These are phyloP conservation scores for Volvox reticuliferus DNA, from an alignment of 139 green algal species.

Conservation along the genomic window DNA sequence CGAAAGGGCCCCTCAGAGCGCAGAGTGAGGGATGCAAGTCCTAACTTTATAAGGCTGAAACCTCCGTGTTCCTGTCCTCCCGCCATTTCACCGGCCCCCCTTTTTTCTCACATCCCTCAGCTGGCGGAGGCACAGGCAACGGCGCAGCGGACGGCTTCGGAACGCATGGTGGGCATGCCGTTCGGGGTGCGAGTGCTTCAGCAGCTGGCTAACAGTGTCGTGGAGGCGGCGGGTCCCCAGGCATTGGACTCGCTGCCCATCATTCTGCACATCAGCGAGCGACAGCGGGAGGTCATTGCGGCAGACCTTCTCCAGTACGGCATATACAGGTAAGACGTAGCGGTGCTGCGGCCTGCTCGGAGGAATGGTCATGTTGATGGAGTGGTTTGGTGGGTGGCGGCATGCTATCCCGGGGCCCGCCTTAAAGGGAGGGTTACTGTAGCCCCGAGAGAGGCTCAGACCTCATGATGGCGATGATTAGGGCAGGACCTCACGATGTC, in stretches of 20 bases:
- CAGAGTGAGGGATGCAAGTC: no score
- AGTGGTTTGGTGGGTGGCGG: not conserved
- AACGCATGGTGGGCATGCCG: constrained; percentile 27
- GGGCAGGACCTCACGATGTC: no score
- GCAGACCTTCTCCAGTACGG: constrained; percentile 45
- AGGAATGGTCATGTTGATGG: no score
- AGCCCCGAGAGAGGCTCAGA: no score
- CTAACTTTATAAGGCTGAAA: no score
- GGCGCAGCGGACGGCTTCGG: not conserved
- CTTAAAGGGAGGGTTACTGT: no score
- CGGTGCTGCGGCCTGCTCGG: no score
- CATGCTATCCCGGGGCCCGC: no score
- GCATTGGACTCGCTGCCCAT: constrained; percentile 15
- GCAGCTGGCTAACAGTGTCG: constrained; percentile 44
- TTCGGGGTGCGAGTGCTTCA: constrained; percentile 39
- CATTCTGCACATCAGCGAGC: constrained; percentile 40
- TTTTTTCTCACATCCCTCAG: not conserved
- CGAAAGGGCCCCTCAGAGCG: no score
- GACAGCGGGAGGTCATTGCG: constrained; percentile 20
- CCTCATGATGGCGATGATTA: no score
- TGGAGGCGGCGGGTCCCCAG: constrained; percentile 30
- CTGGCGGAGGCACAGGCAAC: not conserved
- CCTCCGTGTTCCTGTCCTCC: no score
- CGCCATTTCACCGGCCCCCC: no score
- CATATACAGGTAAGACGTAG: constrained; percentile 14